Conservation (phyloP, 2,329 filamentous ascomycete genomes). For the Exophiala oligosperma region DNA sequence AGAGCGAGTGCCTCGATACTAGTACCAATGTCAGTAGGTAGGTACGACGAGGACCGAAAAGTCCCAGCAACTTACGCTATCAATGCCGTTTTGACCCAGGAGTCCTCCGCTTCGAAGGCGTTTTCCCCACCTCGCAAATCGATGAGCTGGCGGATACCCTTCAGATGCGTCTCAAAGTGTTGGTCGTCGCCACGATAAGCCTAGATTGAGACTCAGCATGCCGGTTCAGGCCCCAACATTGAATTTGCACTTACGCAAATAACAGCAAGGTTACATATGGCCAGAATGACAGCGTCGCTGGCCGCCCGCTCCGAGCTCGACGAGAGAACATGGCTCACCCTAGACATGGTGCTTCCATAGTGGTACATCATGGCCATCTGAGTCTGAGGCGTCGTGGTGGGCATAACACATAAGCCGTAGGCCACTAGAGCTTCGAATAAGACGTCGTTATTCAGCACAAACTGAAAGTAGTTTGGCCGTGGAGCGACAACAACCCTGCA, state of each 20-base stretch:
- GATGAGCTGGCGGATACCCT: constrained; percentile 2
- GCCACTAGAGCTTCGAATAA: constrained; percentile 19
- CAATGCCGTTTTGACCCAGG: constrained; percentile 5
- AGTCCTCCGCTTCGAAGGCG: neutral
- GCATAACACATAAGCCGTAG: constrained; percentile 12
- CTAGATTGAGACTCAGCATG: neutral
- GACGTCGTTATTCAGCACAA: constrained; percentile 14
- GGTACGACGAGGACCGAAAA: no score
- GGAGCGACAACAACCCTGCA: constrained; percentile 12
- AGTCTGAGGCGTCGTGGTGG: constrained; percentile 5
- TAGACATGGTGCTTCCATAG: constrained; percentile 14
- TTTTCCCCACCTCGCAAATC: constrained; percentile 8
- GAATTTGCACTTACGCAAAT: constrained; percentile 9
- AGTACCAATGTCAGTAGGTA: no score
- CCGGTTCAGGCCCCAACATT: neutral
- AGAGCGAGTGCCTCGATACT: no score
- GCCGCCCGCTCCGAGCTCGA: neutral
- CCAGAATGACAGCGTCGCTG: constrained; percentile 12
- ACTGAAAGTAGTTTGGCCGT: constrained; percentile 7
- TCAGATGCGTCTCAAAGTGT: constrained; percentile 7
- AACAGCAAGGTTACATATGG: constrained; percentile 15
- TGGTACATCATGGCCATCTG: constrained; percentile 15
- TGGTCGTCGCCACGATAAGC: constrained; percentile 6
- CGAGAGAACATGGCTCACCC: constrained; percentile 5
- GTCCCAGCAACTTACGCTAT: constrained; percentile 2